These are phyloP conservation scores for Diaporthe vaccinii DNA, from an alignment of 2,329 filamentous ascomycete genomes.

Conservation along the genomic window DNA sequence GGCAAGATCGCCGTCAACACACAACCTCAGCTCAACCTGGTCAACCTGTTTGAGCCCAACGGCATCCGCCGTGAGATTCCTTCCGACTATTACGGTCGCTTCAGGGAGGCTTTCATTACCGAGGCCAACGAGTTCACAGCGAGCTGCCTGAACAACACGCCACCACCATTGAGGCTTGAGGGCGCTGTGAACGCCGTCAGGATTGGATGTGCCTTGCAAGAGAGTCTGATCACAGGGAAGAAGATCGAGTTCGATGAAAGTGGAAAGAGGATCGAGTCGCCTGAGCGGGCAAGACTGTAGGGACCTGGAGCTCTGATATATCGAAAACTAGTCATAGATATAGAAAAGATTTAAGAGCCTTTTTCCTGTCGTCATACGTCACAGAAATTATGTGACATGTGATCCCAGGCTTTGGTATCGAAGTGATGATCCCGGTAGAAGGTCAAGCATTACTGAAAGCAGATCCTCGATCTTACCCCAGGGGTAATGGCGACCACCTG, in stretches of 20 bases:
- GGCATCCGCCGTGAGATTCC: conserved; percentile 33
- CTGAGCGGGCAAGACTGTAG: conserved; percentile 10
- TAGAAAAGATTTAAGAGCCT: background rate
- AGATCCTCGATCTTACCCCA: background rate
- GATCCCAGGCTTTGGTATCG: background rate
- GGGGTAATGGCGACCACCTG: background rate
- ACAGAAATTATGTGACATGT: background rate
- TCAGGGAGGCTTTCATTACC: conserved; percentile 36
- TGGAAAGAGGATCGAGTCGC: conserved; percentile 23
- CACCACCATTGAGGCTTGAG: conserved; percentile 33
- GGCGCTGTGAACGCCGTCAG: conserved; percentile 33
- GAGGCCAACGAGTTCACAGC: conserved; percentile 41
- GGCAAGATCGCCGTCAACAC: conserved; percentile 74
- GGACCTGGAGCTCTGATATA: background rate
- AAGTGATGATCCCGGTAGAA: background rate
- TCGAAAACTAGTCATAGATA: background rate
- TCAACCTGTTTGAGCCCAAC: conserved; percentile 13
- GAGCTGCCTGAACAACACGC: conserved; percentile 31
- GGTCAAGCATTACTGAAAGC: background rate
- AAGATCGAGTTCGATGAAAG: conserved; percentile 39
- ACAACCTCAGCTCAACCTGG: conserved; percentile 56
- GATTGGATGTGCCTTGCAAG: conserved; percentile 37
- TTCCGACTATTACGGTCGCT: conserved; percentile 33
- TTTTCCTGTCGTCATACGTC: background rate
- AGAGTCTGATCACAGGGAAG: conserved; percentile 34